These are phyloP conservation scores for Catunica adiposa DNA, from an alignment of 2,329 filamentous ascomycete species.

Conservation along the genomic window DNA sequence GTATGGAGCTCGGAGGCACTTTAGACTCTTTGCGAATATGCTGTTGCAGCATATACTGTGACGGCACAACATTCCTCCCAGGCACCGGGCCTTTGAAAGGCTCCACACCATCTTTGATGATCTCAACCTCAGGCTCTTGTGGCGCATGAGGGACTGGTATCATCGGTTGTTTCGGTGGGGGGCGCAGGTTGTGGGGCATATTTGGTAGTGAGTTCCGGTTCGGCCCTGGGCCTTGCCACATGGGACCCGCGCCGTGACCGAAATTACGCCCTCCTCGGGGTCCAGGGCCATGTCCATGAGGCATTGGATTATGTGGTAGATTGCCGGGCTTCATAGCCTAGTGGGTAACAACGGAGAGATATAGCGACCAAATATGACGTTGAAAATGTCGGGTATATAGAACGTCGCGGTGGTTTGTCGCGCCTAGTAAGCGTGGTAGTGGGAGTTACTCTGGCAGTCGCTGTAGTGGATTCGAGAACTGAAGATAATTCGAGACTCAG, in stretches of 20 bases:
- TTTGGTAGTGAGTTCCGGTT: neutral
- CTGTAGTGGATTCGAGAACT: too few relatives aligned
- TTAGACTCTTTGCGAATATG: conserved; percentile 57
- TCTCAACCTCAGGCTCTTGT: conserved; percentile 8
- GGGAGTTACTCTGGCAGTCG: too few relatives aligned
- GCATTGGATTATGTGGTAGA: conserved; percentile 2
- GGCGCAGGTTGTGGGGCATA: neutral
- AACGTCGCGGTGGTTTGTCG: neutral
- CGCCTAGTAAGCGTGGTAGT: neutral
- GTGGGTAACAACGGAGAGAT: conserved; percentile 4
- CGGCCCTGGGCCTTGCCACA: neutral
- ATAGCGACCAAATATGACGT: neutral
- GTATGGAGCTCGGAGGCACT: conserved; percentile 54
- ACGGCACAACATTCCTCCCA: conserved; percentile 32
- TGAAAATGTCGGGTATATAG: neutral
- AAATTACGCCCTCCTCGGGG: neutral
- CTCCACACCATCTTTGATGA: conserved; percentile 9
- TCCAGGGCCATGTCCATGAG: conserved; percentile 1
- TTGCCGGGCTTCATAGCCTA: conserved; percentile 2
- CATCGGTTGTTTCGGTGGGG: conserved; percentile 3
- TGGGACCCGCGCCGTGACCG: neutral
- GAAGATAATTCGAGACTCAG: too few relatives aligned
- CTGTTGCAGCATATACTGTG: conserved; percentile 69
- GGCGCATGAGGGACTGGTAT: neutral
- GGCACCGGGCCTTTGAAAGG: conserved; percentile 27